These are phyloP conservation scores for Erodium texanum DNA, from an alignment of 441 rosid species.

Conservation along the genomic window DNA sequence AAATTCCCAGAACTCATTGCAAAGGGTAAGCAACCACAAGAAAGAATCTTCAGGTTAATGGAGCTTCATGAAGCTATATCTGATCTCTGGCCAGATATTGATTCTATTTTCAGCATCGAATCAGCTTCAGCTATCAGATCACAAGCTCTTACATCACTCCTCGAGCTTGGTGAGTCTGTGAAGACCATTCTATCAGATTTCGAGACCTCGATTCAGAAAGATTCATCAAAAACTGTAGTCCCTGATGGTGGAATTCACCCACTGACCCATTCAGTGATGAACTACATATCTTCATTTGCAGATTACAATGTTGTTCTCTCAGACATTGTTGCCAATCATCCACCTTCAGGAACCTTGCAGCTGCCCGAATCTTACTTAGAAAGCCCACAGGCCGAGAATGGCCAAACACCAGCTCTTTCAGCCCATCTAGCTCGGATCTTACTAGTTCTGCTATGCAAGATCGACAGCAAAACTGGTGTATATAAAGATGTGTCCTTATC, in stretches of 20 bases:
- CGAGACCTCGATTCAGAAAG: constrained; percentile 35
- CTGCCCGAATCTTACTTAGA: constrained; percentile 24
- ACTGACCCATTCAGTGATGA: constrained; percentile 32
- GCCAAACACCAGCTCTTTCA: constrained; percentile 9
- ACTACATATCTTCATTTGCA: constrained; percentile 32
- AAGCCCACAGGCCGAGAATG: constrained; percentile 1
- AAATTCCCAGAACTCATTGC: constrained; percentile 43
- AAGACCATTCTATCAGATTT: constrained; percentile 25
- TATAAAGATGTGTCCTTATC: constrained; percentile 23
- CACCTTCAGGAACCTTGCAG: constrained; percentile 20
- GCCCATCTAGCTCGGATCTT: constrained; percentile 22
- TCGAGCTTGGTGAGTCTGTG: constrained; percentile 34
- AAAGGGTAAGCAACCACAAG: constrained; percentile 30
- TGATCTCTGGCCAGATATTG: constrained; percentile 43
- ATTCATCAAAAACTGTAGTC: constrained; percentile 27
- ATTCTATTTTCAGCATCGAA: constrained; percentile 34
- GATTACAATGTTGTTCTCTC: constrained; percentile 28
- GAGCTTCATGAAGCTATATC: constrained; percentile 35
- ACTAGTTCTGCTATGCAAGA: constrained; percentile 22
- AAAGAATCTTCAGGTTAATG: constrained; percentile 36
- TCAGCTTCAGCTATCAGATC: constrained; percentile 34
- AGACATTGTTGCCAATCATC: constrained; percentile 32
- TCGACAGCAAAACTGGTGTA: constrained; percentile 22
- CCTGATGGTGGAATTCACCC: constrained; percentile 49
- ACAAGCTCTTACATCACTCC: constrained; percentile 40